These are phyloP conservation scores for Artemisia annua DNA, from an alignment of 129 eudicot species.

Conservation along the genomic window DNA sequence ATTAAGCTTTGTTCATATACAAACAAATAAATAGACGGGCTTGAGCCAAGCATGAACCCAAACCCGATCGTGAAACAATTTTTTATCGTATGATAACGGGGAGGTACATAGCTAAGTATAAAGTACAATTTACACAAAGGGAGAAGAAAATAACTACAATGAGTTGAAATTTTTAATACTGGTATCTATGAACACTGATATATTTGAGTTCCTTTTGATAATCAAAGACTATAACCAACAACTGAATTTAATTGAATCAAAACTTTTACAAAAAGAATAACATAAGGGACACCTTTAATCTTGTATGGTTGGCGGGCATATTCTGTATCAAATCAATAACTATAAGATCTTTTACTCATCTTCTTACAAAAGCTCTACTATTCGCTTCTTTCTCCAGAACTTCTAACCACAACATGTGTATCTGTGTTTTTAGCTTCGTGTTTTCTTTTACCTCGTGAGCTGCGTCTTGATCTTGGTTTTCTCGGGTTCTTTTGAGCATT, in stretches of 20 bases:
- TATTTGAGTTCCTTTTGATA: constrained; percentile 1
- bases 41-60: no score
- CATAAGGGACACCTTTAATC: not conserved
- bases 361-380: not conserved
- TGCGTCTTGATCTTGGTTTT: constrained; percentile 18
- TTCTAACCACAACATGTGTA: not conserved
- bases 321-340: constrained; percentile 4
- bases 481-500: constrained; percentile 40
- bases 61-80: no score
- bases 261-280: constrained; percentile 4
- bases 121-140: not conserved
- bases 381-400: constrained; percentile 13
- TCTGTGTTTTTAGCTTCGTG: constrained; percentile 17
- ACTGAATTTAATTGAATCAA: constrained; percentile 4
- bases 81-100: no score
- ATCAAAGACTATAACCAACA: constrained; percentile 16
- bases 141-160: not conserved
- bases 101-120: no score
- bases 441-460: constrained; percentile 22
- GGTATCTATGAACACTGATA: not conserved
- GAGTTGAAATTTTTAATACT: not conserved
- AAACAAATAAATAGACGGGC: no score
- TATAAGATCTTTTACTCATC: not conserved
- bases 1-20: no score
- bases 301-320: not conserved